Base-by-base conservation (phyloP, 805 yeast species). In the Myxozyma geophila region DNA sequence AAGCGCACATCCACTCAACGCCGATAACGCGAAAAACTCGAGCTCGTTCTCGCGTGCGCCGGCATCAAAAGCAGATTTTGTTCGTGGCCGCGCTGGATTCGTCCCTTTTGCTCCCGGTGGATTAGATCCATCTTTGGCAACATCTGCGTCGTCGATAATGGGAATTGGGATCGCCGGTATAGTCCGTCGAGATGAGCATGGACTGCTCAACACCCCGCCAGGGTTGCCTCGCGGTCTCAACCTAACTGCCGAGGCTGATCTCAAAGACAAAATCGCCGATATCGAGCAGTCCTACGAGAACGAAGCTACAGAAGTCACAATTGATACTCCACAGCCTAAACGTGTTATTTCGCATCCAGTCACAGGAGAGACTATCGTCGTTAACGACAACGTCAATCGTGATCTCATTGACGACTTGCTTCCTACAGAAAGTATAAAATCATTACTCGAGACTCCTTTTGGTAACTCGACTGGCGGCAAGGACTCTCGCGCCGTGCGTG, bases 81-180 rank as follows among this genome's bases (percentile, higher is more conserved):
- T 90, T 2, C 79, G 81, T 53, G 98, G 98, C 0, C 80, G 85
- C 2, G 81, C 96, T 0, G 82, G 85, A 19, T 89, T 83, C 70
- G 76, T 93, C 71, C 99, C 99, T 0, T 95, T 95, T 73, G 87
- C 88, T 62, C 99, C 99, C 0, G 98, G 99, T 68, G 98, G 98
- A 1, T 69, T 84, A n/a, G 77, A 77, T 68, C 70, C 64, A 44
- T 58, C 72, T 12, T 48, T 69, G 4, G 73, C 68, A 10, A 70
- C 71, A 17, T 67, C 74, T 3, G 68, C 70, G 6, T 65, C 70
- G 10, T 61, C 60, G 3, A 70, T 69, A 8, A 60, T 61, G 21
- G 68, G 61, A 23, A 70, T 63, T 6, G 64, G 59, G 2, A 74
- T 81, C 4, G 57, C 58, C 13, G 57, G 57, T n/a, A 41, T 64